These are phyloP conservation scores for Phialophora tarda DNA, from an alignment of 2,329 filamentous ascomycete genomes.

Conservation along the genomic window DNA sequence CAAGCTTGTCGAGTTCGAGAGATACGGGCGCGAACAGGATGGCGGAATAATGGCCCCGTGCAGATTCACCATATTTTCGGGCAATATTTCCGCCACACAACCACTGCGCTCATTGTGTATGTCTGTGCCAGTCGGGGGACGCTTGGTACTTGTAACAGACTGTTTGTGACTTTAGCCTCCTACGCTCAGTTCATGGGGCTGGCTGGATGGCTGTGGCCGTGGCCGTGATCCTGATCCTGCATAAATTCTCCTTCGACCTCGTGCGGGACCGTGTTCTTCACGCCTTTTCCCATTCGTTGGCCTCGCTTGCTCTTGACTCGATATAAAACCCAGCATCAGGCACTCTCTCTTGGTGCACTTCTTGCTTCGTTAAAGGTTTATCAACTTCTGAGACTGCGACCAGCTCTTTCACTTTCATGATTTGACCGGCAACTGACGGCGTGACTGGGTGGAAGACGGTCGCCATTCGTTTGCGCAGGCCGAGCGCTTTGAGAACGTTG, in stretches of 20 bases:
- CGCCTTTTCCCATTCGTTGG: slow-evolving; percentile 14
- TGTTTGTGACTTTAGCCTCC: neutral
- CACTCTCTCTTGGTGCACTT: slow-evolving; percentile 73
- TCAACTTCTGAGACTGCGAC: slow-evolving; percentile 82
- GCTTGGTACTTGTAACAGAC: neutral
- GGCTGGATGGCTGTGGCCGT: neutral
- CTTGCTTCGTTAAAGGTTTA: slow-evolving; percentile 63
- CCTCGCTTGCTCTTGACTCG: slow-evolving; percentile 59
- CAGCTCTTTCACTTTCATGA: slow-evolving; percentile 92
- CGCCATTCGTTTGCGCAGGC: slow-evolving; percentile 80
- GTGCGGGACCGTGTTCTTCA: neutral
- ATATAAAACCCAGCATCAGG: slow-evolving; percentile 82
- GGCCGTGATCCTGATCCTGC: neutral
- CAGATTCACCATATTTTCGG: neutral
- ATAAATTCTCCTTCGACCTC: neutral
- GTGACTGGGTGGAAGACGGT: slow-evolving; percentile 89
- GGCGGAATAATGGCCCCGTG: neutral
- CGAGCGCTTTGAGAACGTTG: slow-evolving; percentile 82
- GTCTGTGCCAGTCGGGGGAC: neutral
- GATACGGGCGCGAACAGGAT: neutral
- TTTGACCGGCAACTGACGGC: slow-evolving; percentile 82
- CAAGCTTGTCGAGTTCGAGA: neutral
- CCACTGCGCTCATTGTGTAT: neutral
- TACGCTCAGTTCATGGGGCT: neutral
- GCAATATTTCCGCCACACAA: neutral